These are phyloP conservation scores for Syncephalastrum racemosum DNA, from an alignment of 371 early-diverging fungal genomes.

Conservation along the genomic window DNA sequence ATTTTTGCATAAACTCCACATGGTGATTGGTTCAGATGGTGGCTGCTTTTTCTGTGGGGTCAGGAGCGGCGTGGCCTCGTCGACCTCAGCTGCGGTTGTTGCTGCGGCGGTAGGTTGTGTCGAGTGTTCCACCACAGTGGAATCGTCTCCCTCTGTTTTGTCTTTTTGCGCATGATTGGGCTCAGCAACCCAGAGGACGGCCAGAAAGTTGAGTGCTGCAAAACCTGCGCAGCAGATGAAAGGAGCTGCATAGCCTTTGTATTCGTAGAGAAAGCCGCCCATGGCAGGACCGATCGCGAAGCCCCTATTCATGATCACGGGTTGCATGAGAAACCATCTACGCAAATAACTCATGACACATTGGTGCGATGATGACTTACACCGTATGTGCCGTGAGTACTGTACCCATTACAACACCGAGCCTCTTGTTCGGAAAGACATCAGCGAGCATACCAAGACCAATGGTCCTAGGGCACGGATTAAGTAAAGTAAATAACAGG, in stretches of 20 bases:
- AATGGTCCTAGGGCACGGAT: slow-evolving; percentile 51
- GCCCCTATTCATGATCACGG: slow-evolving; percentile 30
- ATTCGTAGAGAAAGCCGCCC: slow-evolving; percentile 74
- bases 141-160: slow-evolving; percentile 18
- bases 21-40: slow-evolving; percentile 30
- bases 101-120: slow-evolving; percentile 13
- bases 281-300: slow-evolving; percentile 76
- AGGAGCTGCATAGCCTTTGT: slow-evolving; percentile 67
- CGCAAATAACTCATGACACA: not conserved
- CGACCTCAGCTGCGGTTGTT: slow-evolving; percentile 7
- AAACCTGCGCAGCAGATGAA: slow-evolving; percentile 74
- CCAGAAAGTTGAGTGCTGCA: slow-evolving; percentile 68
- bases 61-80: slow-evolving; percentile 10
- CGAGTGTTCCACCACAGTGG: slow-evolving; percentile 15
- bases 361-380: slow-evolving; percentile 2
- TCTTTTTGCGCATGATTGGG: slow-evolving; percentile 25
- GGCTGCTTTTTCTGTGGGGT: slow-evolving; percentile 3
- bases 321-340: not conserved
- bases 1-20: slow-evolving; percentile 50
- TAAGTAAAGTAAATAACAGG: not conserved
- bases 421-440: slow-evolving; percentile 63
- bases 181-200: slow-evolving; percentile 62
- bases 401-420: slow-evolving; percentile 80
- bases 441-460: slow-evolving; percentile 81
- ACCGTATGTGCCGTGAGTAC: slow-evolving; percentile 72